These are phyloP conservation scores for Malus asiatica DNA, from an alignment of 306 rosid genomes.

Conservation along the genomic window DNA sequence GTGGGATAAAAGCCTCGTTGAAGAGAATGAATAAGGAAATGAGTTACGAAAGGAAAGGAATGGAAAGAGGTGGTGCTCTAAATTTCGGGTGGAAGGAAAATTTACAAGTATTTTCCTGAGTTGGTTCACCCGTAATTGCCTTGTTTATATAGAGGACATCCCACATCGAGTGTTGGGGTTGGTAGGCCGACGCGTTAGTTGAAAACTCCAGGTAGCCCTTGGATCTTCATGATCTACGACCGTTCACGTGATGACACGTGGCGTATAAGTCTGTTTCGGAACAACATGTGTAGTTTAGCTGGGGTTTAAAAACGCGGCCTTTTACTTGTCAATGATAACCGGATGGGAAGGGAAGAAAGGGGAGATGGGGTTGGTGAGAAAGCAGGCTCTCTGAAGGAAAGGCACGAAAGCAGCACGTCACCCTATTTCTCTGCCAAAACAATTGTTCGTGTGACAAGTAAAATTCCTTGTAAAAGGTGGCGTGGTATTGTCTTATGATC, in stretches of 20 bases:
- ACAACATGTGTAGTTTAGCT: neutral
- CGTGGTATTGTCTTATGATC: neutral
- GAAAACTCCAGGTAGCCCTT: constrained; percentile 41
- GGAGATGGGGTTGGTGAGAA: constrained; percentile 19
- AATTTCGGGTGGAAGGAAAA: neutral
- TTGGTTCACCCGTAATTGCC: neutral
- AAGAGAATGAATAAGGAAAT: neutral
- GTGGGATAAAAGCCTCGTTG: neutral
- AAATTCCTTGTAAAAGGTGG: neutral
- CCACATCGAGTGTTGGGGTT: constrained; percentile 41
- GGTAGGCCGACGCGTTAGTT: constrained; percentile 81
- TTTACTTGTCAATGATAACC: constrained; percentile 18
- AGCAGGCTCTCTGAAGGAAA: neutral
- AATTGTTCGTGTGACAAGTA: neutral
- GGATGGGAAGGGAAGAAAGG: neutral
- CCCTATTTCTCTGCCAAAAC: neutral
- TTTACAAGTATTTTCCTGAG: constrained; percentile 25
- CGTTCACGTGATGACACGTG: constrained; percentile 39
- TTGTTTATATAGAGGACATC: constrained; percentile 27
- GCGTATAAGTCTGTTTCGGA: neutral
- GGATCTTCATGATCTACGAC: constrained; percentile 24
- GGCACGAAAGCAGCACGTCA: constrained; percentile 31
- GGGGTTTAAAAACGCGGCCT: constrained; percentile 4
- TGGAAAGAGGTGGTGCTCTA: neutral
- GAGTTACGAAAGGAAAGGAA: neutral